A percentile compares a stretch with the other conserved stretches of the same genome.
Conservation (phyloP, 345 rosid species). For the Dovyalis caffra region DNA sequence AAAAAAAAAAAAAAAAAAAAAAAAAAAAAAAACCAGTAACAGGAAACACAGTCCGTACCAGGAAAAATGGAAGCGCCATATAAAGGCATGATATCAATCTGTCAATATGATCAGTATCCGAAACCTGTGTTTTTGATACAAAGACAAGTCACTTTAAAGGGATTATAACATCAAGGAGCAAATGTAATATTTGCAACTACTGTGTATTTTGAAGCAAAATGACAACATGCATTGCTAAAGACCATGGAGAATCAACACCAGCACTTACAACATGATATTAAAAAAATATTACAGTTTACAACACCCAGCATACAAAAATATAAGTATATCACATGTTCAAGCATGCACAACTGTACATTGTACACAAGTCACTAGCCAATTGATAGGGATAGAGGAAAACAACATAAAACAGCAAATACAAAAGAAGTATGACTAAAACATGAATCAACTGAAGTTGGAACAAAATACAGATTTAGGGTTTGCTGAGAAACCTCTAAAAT, state of each 20-base stretch:
- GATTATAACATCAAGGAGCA: background rate
- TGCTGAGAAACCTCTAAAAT: background rate
- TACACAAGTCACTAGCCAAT: background rate
- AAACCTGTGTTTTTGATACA: constrained; percentile 55
- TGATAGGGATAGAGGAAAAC: background rate
- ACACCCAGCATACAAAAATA: background rate
- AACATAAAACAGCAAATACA: background rate
- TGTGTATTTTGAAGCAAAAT: background rate
- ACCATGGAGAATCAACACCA: background rate
- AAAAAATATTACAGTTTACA: background rate
- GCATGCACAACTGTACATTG: background rate
- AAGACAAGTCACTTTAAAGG: background rate
- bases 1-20: background rate
- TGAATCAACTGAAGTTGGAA: background rate
- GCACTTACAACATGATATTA: background rate
- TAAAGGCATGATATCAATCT: constrained; percentile 92
- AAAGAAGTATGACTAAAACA: background rate
- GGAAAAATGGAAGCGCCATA: constrained; percentile 90
- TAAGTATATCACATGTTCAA: background rate
- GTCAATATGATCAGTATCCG: constrained; percentile 89
- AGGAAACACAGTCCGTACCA: constrained; percentile 46
- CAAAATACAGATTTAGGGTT: background rate
- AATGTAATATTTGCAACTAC: background rate
- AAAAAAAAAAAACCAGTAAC: background rate
- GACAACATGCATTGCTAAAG: background rate